Conservation (phyloP, 2,329 filamentous ascomycete species). For the Keithomyces neogunnii region DNA sequence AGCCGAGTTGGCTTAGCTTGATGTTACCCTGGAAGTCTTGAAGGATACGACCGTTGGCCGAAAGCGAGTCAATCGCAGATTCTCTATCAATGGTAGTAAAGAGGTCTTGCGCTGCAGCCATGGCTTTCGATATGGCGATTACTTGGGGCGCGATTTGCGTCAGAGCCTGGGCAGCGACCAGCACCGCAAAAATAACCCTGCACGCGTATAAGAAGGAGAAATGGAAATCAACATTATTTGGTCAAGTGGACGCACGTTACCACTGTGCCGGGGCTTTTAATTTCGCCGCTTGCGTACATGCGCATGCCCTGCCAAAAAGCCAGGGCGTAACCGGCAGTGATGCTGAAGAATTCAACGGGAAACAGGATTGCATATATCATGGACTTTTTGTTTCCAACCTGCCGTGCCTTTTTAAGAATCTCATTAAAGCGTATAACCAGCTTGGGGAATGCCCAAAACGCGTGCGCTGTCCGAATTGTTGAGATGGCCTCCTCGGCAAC, state of each 20-base stretch:
- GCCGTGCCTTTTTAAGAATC: slow-evolving; percentile 31
- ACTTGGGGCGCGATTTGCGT: slow-evolving; percentile 39
- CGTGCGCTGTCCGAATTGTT: slow-evolving; percentile 40
- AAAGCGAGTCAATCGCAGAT: slow-evolving; percentile 34
- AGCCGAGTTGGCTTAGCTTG: slow-evolving; percentile 23
- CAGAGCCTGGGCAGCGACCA: slow-evolving; percentile 35
- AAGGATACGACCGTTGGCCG: slow-evolving; percentile 22
- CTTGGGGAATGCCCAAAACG: slow-evolving; percentile 39
- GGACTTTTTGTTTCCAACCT: slow-evolving; percentile 33
- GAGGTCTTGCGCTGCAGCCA: slow-evolving; percentile 36
- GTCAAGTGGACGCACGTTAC: slow-evolving; percentile 29
- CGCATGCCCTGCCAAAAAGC: slow-evolving; percentile 44
- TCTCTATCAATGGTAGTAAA: slow-evolving; percentile 39
- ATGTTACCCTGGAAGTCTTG: slow-evolving; percentile 33
- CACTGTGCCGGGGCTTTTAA: slow-evolving; percentile 33
- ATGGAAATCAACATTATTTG: slow-evolving; percentile 2
- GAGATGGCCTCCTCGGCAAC: slow-evolving; percentile 42
- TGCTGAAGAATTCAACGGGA: slow-evolving; percentile 36
- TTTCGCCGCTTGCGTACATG: slow-evolving; percentile 36
- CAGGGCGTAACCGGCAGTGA: slow-evolving; percentile 37
- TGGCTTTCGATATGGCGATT: slow-evolving; percentile 35
- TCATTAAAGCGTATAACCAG: slow-evolving; percentile 31
- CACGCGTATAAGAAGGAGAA: slow-evolving; percentile 20
- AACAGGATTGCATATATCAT: slow-evolving; percentile 35
- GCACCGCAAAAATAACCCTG: slow-evolving; percentile 38